Base-by-base conservation (phyloP, 495 filamentous ascomycete species). In the Bryoglossum gracile region DNA sequence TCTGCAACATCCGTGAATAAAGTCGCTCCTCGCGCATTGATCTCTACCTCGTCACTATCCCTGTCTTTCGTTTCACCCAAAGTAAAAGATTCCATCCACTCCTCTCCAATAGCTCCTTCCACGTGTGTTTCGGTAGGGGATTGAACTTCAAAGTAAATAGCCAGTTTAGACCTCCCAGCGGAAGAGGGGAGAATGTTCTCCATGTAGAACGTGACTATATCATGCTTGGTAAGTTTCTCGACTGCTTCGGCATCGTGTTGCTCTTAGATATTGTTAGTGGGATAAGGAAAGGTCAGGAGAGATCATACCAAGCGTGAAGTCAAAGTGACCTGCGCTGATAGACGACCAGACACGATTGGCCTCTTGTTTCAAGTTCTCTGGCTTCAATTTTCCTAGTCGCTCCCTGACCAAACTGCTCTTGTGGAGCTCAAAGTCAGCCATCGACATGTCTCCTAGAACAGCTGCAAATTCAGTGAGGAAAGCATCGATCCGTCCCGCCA, bases 341-440 rank as follows among this genome's bases (percentile, higher is more conserved):
- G 92, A 85, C 24, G 66, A 75, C 91, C 88, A 95, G 61, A 91
- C 84, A 17, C 87, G 77, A 42, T 68, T 71, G 18, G 80, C 87
- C 68, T 99, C 92, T 43, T 91, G 88, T 39, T 77, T 73, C 52
- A 99, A 68, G 58, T 94, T 94, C n/a, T n/a, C n/a, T n/a, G n/a
- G n/a, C 75, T 96, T 97, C 57, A 94, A 68, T 65, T 90, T 94
- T 68, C 97, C 94, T 19, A 94, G 70, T 13, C 87, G 71, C 71
- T 87, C 89, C 54, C 84, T 89, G 59, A 96, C 83, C 35, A 96
- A 70, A 60, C 88, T 94, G 34, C 86, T 78, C 68, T 94, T 94
- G 67, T 96, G 87, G 24, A 76, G 80, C 61, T 95, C 87, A 56
- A 99, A 97, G 14, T 94, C 89, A 3, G 82, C 74, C 17, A 87